Base-by-base conservation (phyloP, 1,284 basidiomycete genomes). In the Microbotryum saponariae region DNA sequence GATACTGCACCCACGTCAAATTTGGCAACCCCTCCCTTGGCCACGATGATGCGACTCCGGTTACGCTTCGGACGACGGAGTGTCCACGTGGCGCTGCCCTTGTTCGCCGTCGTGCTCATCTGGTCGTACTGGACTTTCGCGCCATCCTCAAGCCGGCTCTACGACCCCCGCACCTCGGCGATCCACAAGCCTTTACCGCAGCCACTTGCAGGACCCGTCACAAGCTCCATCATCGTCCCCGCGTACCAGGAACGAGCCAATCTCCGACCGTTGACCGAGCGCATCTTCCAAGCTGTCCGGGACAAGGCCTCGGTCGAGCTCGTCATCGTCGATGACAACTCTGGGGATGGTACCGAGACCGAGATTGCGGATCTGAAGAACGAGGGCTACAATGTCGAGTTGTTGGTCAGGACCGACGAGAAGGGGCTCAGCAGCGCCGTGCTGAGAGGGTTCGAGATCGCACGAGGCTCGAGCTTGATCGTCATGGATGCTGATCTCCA, bases 241-340 rank as follows among this genome's bases (percentile, higher is more conserved):
- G 77, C 78, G 9, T 81, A 78, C 72, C 77, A 76, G 66, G 79
- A 81, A 70, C 76, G 77, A 45, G 73, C 73, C 54, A 81, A 81
- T 72, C 67, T 79, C 50, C 73, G 75, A 29, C 77, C 78, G 18
- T 75, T 79, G 51, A 76, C 78, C 37, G 75, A 74, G 6, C 74
- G 77, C 47, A 75, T 78, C 53, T 78, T 77, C 60, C 66, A 64
- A 48, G 74, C 75, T 14, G 45, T 63, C n/a, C 57, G 65, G 21
- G 68, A 71, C 52, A 56, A 58, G 14, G 55, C 59, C 9, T 67
- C 66, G 56, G 77, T 74, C 63, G 79, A 81, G 72, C 72, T 81
- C 57, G 72, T 81, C 69, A 74, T 81, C 54, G 79, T 81, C 29
- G 79, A 81, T 68, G 79, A 81, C 73, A 76, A 78, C 71, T 78